phyloP scores from a whole-genome alignment of 345 rosid species.

The Syzygium oleosum region DNA sequence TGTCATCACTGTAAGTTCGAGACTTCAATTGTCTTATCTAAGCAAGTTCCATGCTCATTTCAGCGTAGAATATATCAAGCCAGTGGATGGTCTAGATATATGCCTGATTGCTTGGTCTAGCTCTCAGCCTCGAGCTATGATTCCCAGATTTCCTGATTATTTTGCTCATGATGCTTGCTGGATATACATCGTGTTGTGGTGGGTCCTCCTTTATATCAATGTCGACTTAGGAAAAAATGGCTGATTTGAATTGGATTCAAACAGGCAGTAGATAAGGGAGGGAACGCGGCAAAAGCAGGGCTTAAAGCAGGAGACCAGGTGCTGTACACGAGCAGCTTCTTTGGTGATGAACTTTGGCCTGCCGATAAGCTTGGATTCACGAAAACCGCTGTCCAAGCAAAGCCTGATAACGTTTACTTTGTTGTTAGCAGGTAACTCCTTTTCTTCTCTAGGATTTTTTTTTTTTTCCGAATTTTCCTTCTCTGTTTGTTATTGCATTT shows the following conservation, averaged over 20 bases:
- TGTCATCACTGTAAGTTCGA: constrained; percentile 63
- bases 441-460: not conserved
- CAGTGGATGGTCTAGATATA: no score
- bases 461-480: not conserved
- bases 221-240: not conserved
- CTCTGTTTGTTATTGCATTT: not conserved
- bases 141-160: not conserved
- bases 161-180: not conserved
- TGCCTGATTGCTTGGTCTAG: not conserved
- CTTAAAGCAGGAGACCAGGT: constrained; percentile 92
- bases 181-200: not conserved
- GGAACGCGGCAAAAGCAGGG: constrained; percentile 93
- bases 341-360: constrained; percentile 99
- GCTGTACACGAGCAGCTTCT: constrained; percentile 93
- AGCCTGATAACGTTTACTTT: constrained; percentile 92
- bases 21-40: not conserved
- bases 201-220: not conserved
- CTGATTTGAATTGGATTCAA: not conserved
- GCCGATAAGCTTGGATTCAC: constrained; percentile 97
- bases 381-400: constrained; percentile 96
- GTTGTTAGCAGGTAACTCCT: constrained; percentile 73
- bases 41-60: not conserved
- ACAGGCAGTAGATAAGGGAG: constrained; percentile 90
- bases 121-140: not conserved
- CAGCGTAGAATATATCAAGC: not conserved